phyloP scores from a whole-genome alignment of 306 rosid genomes.

The Sicyos baderoa region DNA sequence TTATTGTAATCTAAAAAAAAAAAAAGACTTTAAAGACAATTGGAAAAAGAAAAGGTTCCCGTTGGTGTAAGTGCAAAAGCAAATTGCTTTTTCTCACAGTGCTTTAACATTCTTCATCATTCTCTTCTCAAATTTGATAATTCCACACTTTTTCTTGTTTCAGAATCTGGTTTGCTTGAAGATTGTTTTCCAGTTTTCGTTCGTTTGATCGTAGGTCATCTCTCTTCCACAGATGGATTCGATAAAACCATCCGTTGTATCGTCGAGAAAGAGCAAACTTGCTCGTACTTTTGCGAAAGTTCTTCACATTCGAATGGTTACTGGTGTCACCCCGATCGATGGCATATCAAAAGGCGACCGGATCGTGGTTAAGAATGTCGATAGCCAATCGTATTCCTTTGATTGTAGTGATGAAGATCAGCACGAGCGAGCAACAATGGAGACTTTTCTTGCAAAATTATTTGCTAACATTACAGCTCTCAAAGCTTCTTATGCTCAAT shows the following conservation, averaged over 20 bases:
- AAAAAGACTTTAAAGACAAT: conserved; percentile 11
- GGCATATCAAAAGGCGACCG: conserved; percentile 26
- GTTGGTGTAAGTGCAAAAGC: conserved; percentile 60
- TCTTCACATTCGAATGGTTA: conserved; percentile 53
- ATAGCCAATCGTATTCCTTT: conserved; percentile 25
- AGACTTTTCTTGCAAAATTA: conserved; percentile 59
- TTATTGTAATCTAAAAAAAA: no score
- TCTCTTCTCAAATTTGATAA: conserved; percentile 11
- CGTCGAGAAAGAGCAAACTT: conserved; percentile 54
- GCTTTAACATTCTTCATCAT: conserved; percentile 36
- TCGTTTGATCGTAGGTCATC: background rate
- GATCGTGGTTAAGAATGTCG: conserved; percentile 17
- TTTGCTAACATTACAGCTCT: conserved; percentile 63
- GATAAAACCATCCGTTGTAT: conserved; percentile 41
- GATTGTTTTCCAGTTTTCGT: background rate
- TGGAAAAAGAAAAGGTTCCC: conserved; percentile 33
- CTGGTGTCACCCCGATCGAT: conserved; percentile 50
- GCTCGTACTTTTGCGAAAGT: conserved; percentile 65
- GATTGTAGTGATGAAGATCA: conserved; percentile 44
- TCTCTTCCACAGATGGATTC: conserved; percentile 62
- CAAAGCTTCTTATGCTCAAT: conserved; percentile 74
- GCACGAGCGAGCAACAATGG: conserved; percentile 44
- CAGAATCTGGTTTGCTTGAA: background rate
- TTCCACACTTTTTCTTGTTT: conserved; percentile 26
- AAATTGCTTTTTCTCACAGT: conserved; percentile 41